phyloP scores from a whole-genome alignment of 2,329 filamentous ascomycete genomes.

The Aspergillus brasiliensis region DNA sequence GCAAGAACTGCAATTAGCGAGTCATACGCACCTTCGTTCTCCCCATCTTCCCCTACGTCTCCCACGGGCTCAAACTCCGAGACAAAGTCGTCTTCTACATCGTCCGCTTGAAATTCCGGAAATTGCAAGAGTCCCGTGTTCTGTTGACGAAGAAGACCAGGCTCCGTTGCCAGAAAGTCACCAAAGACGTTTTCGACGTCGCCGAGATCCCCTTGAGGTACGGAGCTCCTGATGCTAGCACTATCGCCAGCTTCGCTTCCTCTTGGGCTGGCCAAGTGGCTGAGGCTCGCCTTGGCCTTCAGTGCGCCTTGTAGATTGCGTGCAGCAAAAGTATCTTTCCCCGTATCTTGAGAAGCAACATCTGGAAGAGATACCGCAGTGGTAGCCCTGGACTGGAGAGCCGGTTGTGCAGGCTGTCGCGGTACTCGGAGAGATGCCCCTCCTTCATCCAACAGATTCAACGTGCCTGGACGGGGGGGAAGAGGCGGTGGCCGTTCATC shows the following conservation, averaged over 20 bases:
- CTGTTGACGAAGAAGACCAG: constrained; percentile 43
- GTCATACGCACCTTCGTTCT: constrained; percentile 56
- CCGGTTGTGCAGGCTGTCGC: constrained; percentile 36
- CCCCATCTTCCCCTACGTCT: constrained; percentile 55
- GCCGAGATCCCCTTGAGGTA: constrained; percentile 59
- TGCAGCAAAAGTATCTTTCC: constrained; percentile 62
- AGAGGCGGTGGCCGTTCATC: constrained; percentile 47
- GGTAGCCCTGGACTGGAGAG: constrained; percentile 67
- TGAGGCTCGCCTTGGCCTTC: constrained; percentile 40
- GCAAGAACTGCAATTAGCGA: background rate
- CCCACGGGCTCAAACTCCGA: constrained; percentile 75
- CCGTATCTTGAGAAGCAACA: constrained; percentile 72
- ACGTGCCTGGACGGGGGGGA: constrained; percentile 48
- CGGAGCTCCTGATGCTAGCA: constrained; percentile 53
- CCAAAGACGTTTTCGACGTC: constrained; percentile 82
- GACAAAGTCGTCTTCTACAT: constrained; percentile 67
- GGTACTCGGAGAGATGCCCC: constrained; percentile 34
- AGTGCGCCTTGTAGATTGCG: constrained; percentile 34
- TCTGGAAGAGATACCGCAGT: constrained; percentile 83
- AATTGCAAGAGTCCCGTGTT: constrained; percentile 36
- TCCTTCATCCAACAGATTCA: constrained; percentile 40
- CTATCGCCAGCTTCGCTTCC: constrained; percentile 55
- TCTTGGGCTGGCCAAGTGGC: constrained; percentile 48
- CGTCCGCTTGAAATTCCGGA: constrained; percentile 45
- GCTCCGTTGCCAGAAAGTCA: constrained; percentile 60